These are phyloP conservation scores for Pyrenochaeta sp. DNA, from an alignment of 2,329 filamentous ascomycete species.

Conservation along the genomic window DNA sequence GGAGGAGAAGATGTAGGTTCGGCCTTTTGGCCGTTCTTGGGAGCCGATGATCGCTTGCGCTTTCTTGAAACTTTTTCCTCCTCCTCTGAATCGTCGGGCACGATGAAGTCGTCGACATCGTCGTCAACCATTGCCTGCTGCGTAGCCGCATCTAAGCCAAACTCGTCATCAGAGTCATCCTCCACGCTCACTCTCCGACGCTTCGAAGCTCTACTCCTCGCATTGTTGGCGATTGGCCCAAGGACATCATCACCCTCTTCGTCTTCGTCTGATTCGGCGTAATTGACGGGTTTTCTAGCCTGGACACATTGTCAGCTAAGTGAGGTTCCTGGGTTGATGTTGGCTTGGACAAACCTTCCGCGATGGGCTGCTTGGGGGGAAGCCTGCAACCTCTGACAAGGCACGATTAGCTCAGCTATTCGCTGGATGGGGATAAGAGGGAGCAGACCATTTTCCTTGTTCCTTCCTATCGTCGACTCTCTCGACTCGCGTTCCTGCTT, in stretches of 20 bases:
- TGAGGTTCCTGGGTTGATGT: too few relatives aligned
- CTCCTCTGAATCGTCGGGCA: constrained; percentile 84
- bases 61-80: constrained; percentile 70
- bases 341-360: constrained; percentile 68
- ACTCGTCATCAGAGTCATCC: constrained; percentile 71
- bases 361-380: constrained; percentile 73
- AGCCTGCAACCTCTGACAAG: constrained; percentile 52
- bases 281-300: constrained; percentile 74
- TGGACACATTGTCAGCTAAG: too few relatives aligned
- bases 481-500: constrained; percentile 64
- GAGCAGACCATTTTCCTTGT: constrained; percentile 61
- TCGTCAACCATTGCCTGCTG: constrained; percentile 64
- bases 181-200: constrained; percentile 69
- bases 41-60: constrained; percentile 66
- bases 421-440: constrained; percentile 49
- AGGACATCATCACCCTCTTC: constrained; percentile 78
- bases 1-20: constrained; percentile 56
- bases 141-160: constrained; percentile 64
- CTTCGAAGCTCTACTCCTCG: constrained; percentile 59
- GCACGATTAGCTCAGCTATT: constrained; percentile 53
- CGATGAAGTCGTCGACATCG: constrained; percentile 90
- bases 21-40: constrained; percentile 68
- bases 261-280: constrained; percentile 80
- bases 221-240: constrained; percentile 57
- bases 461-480: constrained; percentile 54